A percentile compares a stretch with the other conserved stretches of the same genome.
phyloP scores from a whole-genome alignment of 257 asterid genomes.

The Rubia yunnanensis region DNA sequence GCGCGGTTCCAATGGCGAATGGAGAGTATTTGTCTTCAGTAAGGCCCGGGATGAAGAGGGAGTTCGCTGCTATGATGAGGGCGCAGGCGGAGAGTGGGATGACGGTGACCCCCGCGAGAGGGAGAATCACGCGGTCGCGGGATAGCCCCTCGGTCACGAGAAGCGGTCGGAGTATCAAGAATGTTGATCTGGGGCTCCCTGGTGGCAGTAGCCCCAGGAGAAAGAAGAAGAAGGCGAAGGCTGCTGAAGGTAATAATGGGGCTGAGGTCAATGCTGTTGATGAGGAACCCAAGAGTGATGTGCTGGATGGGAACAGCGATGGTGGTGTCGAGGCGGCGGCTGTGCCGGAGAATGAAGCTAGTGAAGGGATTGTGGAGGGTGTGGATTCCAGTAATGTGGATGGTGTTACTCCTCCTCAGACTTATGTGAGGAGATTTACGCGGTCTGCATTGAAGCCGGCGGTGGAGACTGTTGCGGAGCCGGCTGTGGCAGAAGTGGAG shows the following conservation, averaged over 20 bases:
- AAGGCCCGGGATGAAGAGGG: slow-evolving; percentile 82
- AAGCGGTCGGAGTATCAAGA: slow-evolving; percentile 15
- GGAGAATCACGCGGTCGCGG: slow-evolving; percentile 74
- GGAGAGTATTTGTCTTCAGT: slow-evolving; percentile 48
- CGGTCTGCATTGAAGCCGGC: slow-evolving; percentile 20
- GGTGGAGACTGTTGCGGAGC: slow-evolving; percentile 19
- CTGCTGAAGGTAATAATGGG: slow-evolving; percentile 1
- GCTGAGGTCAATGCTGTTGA: slow-evolving; percentile 13
- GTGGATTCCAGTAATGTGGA: background rate
- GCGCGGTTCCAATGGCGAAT: slow-evolving; percentile 5
- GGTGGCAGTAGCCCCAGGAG: slow-evolving; percentile 10
- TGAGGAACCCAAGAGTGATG: slow-evolving; percentile 29
- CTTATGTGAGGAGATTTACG: slow-evolving; percentile 5
- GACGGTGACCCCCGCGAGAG: slow-evolving; percentile 22
- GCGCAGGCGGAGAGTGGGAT: slow-evolving; percentile 47
- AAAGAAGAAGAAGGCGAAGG: slow-evolving; percentile 26
- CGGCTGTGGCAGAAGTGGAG: slow-evolving; percentile 18
- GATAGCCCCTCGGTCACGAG: slow-evolving; percentile 14
- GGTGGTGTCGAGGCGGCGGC: background rate
- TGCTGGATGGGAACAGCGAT: slow-evolving; percentile 22
- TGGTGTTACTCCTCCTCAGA: background rate
- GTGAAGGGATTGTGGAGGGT: slow-evolving; percentile 7
- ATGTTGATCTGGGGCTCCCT: slow-evolving; percentile 7
- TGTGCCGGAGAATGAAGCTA: background rate
- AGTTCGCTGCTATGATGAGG: slow-evolving; percentile 69